Evolutionary conservation across 768 basidiomycete species (phyloP).

Genomic region (Rhodosporidiobolus sp.): DNA sequence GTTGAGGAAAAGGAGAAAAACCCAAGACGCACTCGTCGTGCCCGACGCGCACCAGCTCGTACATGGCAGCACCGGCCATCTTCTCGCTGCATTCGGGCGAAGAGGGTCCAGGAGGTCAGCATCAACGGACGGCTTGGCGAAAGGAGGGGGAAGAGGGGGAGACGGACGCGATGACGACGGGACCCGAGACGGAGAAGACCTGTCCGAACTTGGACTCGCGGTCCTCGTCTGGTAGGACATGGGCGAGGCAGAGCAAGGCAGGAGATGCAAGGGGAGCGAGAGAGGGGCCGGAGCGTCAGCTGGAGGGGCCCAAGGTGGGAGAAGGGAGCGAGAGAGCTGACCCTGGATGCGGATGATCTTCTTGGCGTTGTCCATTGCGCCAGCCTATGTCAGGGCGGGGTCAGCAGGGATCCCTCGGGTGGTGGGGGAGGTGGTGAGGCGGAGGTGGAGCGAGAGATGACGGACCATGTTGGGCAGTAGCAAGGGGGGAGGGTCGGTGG

Average conservation of each 20-base stretch:
- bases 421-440: background rate
- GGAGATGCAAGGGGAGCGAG: background rate
- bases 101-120: background rate
- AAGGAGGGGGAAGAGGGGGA: conserved; percentile 10
- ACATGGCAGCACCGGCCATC: conserved; percentile 95
- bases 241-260: background rate
- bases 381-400: conserved; percentile 32
- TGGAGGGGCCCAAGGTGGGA: background rate
- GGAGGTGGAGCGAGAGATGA: background rate
- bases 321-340: conserved; percentile 2
- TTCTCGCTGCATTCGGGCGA: conserved; percentile 54
- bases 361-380: conserved; percentile 46
- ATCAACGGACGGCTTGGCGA: background rate
- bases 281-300: background rate
- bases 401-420: background rate
- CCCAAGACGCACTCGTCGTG: conserved; percentile 84
- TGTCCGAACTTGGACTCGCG: conserved; percentile 63
- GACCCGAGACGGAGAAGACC: conserved; percentile 94
- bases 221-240: conserved; percentile 39
- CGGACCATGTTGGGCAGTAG: conserved; percentile 11
- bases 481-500: background rate
- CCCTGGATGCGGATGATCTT: conserved; percentile 41
- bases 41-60: conserved; percentile 92
- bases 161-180: conserved; percentile 78
- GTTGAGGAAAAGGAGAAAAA: background rate